phyloP scores from a whole-genome alignment of 805 yeast species.

The Lipomyces chichibuensis region DNA sequence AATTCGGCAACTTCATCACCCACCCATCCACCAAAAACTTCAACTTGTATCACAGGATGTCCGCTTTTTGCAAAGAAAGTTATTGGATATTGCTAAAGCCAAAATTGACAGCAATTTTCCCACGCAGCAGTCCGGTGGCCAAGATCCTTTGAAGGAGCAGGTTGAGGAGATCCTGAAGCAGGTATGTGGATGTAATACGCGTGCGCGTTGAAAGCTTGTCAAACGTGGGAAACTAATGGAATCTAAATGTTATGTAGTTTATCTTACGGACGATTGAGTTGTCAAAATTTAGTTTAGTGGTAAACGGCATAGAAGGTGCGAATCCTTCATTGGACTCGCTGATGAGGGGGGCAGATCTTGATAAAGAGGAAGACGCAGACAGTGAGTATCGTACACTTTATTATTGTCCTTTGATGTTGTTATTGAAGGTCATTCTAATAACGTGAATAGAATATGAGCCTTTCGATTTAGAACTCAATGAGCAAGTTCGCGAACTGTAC shows the following conservation, averaged over 20 bases:
- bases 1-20: constrained; percentile 33
- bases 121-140: constrained; percentile 14
- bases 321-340: constrained; percentile 39
- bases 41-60: constrained; percentile 48
- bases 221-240: background rate
- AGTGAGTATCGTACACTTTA: constrained; percentile 1
- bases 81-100: constrained; percentile 49
- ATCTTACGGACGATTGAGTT: constrained; percentile 57
- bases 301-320: constrained; percentile 55
- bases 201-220: background rate
- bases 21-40: constrained; percentile 35
- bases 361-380: constrained; percentile 35
- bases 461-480: constrained; percentile 66
- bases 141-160: constrained; percentile 49
- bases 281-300: constrained; percentile 55
- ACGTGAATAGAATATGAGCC: constrained; percentile 56
- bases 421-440: background rate
- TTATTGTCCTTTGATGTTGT: constrained; percentile 34
- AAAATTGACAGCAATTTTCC: constrained; percentile 57
- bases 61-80: constrained; percentile 51
- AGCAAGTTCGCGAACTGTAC: constrained; percentile 53
- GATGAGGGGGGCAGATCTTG: constrained; percentile 37
- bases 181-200: constrained; percentile 13
- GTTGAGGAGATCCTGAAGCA: constrained; percentile 51
- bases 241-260: constrained; percentile 38